Percentiles rank a stretch among this genome's conserved stretches.
Conservation (phyloP, 2,329 filamentous ascomycete genomes). For the Aspergillus sp. region DNA sequence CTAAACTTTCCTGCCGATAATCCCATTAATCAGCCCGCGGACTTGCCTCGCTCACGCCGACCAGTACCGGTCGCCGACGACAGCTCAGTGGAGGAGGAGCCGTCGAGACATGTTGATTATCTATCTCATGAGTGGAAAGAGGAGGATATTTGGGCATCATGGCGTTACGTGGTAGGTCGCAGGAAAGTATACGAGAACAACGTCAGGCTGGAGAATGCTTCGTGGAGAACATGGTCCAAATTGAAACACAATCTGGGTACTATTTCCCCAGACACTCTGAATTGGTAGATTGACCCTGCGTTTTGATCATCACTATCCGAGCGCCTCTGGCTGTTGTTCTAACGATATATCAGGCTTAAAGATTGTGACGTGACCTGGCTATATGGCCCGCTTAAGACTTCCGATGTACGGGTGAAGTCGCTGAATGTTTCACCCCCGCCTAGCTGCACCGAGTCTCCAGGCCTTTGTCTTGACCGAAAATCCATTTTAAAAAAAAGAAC, state of each 20-base stretch:
- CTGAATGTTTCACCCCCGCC: slow-evolving; percentile 51
- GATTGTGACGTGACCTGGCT: slow-evolving; percentile 98
- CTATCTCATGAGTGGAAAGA: slow-evolving; percentile 90
- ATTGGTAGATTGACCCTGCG: slow-evolving; percentile 67
- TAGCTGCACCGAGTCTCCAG: slow-evolving; percentile 59
- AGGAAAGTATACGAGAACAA: slow-evolving; percentile 77
- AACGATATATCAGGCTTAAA: slow-evolving; percentile 68
- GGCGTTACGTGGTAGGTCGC: slow-evolving; percentile 86
- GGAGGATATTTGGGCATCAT: slow-evolving; percentile 96
- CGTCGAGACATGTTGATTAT: slow-evolving; percentile 91
- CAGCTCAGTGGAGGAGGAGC: slow-evolving; percentile 69
- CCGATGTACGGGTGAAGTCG: slow-evolving; percentile 55
- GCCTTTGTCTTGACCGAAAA: slow-evolving; percentile 74
- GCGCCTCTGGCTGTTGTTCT: neutral
- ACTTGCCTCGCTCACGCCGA: slow-evolving; percentile 59
- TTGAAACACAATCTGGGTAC: slow-evolving; percentile 83
- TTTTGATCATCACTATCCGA: neutral
- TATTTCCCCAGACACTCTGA: slow-evolving; percentile 84
- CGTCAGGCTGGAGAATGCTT: slow-evolving; percentile 86
- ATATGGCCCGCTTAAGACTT: slow-evolving; percentile 86
- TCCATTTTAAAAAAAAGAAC: slow-evolving; percentile 95
- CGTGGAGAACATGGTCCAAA: slow-evolving; percentile 96
- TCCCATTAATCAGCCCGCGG: slow-evolving; percentile 29
- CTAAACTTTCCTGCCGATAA: slow-evolving; percentile 21
- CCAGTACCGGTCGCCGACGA: slow-evolving; percentile 73